phyloP scores from a whole-genome alignment of 176 grass and related monocot species.

The Triticum monococcum region DNA sequence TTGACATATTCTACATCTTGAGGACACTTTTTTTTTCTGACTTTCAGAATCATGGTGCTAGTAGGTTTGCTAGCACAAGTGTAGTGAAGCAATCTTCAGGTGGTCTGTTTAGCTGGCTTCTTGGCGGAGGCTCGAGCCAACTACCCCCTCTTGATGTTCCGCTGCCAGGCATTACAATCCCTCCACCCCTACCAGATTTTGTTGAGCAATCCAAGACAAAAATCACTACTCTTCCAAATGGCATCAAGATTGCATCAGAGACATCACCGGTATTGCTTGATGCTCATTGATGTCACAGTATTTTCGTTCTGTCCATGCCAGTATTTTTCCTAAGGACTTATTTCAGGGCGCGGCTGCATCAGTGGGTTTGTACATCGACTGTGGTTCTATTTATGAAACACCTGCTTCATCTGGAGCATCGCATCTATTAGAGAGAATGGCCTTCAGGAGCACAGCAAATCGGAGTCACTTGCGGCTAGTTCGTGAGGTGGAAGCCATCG shows the following conservation, averaged over 20 bases:
- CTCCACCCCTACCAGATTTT: conserved; percentile 56
- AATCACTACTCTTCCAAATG: conserved; percentile 79
- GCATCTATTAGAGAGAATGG: conserved; percentile 81
- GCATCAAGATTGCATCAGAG: conserved; percentile 66
- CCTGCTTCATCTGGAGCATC: conserved; percentile 55
- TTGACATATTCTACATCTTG: background rate
- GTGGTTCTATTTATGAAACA: conserved; percentile 80
- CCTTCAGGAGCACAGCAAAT: conserved; percentile 76
- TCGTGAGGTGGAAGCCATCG: conserved; percentile 78
- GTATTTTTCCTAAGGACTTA: conserved; percentile 16
- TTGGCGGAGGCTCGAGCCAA: conserved; percentile 45
- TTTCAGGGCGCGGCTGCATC: conserved; percentile 60
- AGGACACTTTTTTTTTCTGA: background rate
- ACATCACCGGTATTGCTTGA: conserved; percentile 44
- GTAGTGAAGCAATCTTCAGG: conserved; percentile 54
- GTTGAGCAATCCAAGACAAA: conserved; percentile 59
- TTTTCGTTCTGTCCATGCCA: conserved; percentile 8
- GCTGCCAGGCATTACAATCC: conserved; percentile 42
- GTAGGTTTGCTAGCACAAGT: conserved; percentile 66
- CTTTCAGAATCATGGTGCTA: conserved; percentile 42
- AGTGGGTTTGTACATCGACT: conserved; percentile 80
- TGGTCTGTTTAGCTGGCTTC: conserved; percentile 60
- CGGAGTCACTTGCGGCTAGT: conserved; percentile 72
- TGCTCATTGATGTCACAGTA: background rate
- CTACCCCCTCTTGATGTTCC: conserved; percentile 59